Conservation (phyloP, 2,329 filamentous ascomycete species). For the Daldinia sp. region DNA sequence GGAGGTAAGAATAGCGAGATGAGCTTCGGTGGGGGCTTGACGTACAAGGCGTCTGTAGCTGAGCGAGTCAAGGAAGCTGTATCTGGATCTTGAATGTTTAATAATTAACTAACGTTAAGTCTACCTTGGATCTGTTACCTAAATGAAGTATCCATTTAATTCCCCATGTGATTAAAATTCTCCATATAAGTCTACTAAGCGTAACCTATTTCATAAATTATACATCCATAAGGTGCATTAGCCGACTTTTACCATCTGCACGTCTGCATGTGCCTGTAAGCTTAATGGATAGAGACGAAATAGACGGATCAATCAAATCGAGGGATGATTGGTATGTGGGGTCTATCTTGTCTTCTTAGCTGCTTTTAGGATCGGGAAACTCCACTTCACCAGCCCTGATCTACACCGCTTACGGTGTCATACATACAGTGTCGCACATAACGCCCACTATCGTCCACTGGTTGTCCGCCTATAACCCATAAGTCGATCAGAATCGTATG, state of each 20-base stretch:
- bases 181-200: neutral
- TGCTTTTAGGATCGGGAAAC: neutral
- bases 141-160: neutral
- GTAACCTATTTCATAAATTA: neutral
- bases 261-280: neutral
- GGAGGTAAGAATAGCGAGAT: conserved; percentile 57
- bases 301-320: neutral
- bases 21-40: conserved; percentile 61
- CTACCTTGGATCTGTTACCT: too few species aligned
- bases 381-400: neutral
- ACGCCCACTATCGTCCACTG: conserved; percentile 1
- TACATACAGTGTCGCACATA: conserved; percentile 4
- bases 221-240: neutral
- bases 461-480: too few species aligned
- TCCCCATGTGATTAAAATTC: neutral
- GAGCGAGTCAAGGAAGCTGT: conserved; percentile 35
- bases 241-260: neutral
- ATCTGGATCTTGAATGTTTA: conserved; percentile 15
- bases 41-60: conserved; percentile 50
- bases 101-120: too few species aligned
- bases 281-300: too few species aligned
- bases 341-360: neutral
- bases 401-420: conserved; percentile 4
- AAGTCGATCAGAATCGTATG: too few species aligned
- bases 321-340: neutral